Conservation (phyloP, 768 basidiomycete species). For the Leccinum subtestaceum region DNA sequence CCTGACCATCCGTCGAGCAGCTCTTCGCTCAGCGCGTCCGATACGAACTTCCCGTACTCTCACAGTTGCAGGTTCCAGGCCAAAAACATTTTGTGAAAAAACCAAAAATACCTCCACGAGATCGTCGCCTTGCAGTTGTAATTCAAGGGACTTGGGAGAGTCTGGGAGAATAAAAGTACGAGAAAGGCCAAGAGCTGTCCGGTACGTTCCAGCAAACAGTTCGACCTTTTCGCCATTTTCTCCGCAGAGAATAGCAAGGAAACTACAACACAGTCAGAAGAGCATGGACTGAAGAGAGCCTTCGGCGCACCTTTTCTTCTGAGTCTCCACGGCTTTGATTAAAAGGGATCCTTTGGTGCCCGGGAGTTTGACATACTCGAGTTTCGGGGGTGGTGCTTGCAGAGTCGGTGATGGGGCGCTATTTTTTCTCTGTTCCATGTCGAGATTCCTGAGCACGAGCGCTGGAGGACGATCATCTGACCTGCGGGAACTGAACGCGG, state of each 20-base stretch:
- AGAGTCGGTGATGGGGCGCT: slow-evolving; percentile 34
- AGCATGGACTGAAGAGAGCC: neutral
- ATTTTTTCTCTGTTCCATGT: slow-evolving; percentile 40
- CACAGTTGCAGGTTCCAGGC: slow-evolving; percentile 88
- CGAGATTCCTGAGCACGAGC: slow-evolving; percentile 35
- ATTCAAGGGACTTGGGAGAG: slow-evolving; percentile 81
- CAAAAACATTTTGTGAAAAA: slow-evolving; percentile 89
- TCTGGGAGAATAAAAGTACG: slow-evolving; percentile 91
- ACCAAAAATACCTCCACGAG: slow-evolving; percentile 90
- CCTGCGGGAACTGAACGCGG: slow-evolving; percentile 57
- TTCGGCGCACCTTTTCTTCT: slow-evolving; percentile 69
- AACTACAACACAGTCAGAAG: slow-evolving; percentile 43
- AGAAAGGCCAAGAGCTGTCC: slow-evolving; percentile 87
- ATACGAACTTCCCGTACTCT: slow-evolving; percentile 92
- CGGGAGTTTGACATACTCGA: slow-evolving; percentile 91
- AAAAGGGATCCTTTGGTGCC: slow-evolving; percentile 83
- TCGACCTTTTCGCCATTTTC: slow-evolving; percentile 93
- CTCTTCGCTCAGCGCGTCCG: slow-evolving; percentile 82
- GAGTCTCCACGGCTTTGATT: slow-evolving; percentile 86
- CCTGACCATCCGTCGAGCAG: slow-evolving; percentile 76
- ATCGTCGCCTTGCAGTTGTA: slow-evolving; percentile 89
- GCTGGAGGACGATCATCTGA: slow-evolving; percentile 51
- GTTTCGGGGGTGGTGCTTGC: slow-evolving; percentile 71
- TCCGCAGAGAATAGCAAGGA: slow-evolving; percentile 89
- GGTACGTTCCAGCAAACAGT: slow-evolving; percentile 86